Base-by-base conservation (phyloP, 2,329 filamentous ascomycete genomes). In the Pestalotiopsis sp. region DNA sequence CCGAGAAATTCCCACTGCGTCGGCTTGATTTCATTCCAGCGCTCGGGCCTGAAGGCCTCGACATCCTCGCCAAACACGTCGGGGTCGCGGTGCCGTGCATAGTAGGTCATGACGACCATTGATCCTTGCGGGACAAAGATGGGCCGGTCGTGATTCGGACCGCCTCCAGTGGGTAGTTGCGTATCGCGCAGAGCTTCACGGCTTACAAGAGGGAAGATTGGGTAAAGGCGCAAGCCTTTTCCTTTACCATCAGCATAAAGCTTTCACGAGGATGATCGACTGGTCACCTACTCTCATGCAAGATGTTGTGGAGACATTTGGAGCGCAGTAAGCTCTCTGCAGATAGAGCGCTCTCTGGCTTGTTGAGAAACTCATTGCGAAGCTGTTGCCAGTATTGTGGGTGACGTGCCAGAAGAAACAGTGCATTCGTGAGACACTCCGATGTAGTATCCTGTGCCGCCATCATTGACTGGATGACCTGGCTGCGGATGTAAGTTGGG, bases 391-490 rank as follows among this genome's bases (percentile, higher is more conserved):
- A 72, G 38, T 68, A 64, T 20, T 27, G 25, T 1, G 69, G 71
- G 59, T 68, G 61, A 1, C 69, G 71, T 23, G 69, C 62, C 5
- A 72, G 45, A 6, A 71, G 36, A 31, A 69, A 68, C 11, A 72
- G 52, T 4, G 61, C 63, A 62, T 71, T 70, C 1, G 67, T 67
- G 6, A 72, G 66, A 6, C 69, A 59, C 11, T 68, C 67, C 7
- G 70, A 70, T 5, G 70, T 72, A 4, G 70, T 72, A 36, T 72
- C 70, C 31, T 70, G 70, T 7, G 70, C 63, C n/a, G 70, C 69
- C 67, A 71, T 71, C 67, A 69, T 71, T 23, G 68, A 67, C 39
- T 71, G 67, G 59, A 71, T 69, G 5, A 69, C 67, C 14, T 71
- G 67, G 36, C 68, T 71, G 20, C 67, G 14, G 31, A 71, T 70